Percentiles rank a stretch among this genome's conserved stretches.
These are phyloP conservation scores for Penicillium brasilianum DNA, from an alignment of 2,329 filamentous ascomycete species.

Conservation along the genomic window DNA sequence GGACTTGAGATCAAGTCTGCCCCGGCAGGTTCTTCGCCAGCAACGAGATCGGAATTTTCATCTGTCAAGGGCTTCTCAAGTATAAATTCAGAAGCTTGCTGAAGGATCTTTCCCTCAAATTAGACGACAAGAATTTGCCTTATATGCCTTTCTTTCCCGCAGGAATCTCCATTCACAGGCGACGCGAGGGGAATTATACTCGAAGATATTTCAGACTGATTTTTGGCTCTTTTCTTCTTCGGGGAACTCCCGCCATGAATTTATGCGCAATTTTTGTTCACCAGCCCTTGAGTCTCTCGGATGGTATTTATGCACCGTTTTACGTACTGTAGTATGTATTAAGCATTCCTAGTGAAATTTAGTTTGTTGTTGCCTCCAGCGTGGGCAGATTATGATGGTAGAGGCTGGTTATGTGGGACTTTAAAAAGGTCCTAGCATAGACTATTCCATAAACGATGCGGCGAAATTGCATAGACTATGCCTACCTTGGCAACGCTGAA, in stretches of 20 bases:
- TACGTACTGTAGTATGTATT: neutral
- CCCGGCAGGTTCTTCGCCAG: conserved; percentile 60
- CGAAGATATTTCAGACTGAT: neutral
- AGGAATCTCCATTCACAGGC: conserved; percentile 1
- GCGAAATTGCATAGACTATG: neutral
- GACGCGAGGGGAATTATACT: neutral
- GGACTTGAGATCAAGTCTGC: conserved; percentile 39
- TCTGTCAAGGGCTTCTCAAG: conserved; percentile 55
- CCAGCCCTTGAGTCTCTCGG: neutral
- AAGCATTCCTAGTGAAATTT: neutral
- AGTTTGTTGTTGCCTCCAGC: neutral
- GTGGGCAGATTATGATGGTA: conserved; percentile 6
- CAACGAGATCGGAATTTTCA: conserved; percentile 58
- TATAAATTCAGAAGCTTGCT: conserved; percentile 54
- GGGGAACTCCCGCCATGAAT: neutral
- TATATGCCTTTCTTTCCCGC: conserved; percentile 10
- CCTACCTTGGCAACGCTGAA: neutral
- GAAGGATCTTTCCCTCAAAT: conserved; percentile 1
- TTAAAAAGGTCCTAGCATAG: conserved; percentile 2
- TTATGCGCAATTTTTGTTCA: no score
- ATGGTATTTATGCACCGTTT: neutral
- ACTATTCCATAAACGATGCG: conserved; percentile 16
- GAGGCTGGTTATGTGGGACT: conserved; percentile 8
- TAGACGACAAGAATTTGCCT: neutral
- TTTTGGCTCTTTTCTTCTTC: neutral